These are phyloP conservation scores for Skeletonema potamos DNA, from an alignment of 108 stramenopile species.

Conservation along the genomic window DNA sequence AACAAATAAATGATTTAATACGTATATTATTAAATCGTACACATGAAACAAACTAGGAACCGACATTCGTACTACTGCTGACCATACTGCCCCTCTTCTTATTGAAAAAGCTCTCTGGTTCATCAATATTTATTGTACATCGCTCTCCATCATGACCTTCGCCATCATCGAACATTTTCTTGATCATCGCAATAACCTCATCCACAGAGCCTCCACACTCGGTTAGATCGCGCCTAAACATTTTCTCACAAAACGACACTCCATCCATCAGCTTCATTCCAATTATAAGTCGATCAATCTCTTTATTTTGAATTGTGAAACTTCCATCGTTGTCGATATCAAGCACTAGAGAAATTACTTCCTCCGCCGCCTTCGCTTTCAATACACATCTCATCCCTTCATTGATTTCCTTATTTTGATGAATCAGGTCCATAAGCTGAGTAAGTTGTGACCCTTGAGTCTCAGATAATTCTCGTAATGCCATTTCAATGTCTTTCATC, in stretches of 20 bases:
- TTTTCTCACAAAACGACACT: constrained; percentile 19
- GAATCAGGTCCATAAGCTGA: constrained; percentile 26
- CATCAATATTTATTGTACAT: constrained; percentile 30
- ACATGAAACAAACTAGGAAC: not conserved
- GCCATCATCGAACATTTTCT: constrained; percentile 12
- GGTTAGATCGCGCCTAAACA: constrained; percentile 19
- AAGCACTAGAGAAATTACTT: constrained; percentile 39
- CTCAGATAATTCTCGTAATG: constrained; percentile 23
- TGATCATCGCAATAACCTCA: constrained; percentile 35
- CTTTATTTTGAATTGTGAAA: constrained; percentile 35
- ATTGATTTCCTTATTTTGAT: constrained; percentile 46
- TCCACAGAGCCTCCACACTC: constrained; percentile 28
- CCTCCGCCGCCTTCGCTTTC: constrained; percentile 20
- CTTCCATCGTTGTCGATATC: constrained; percentile 44
- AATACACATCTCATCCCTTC: constrained; percentile 32
- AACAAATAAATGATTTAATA: not conserved
- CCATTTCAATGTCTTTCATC: constrained; percentile 38
- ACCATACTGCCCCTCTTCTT: not conserved
- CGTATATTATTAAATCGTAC: not conserved
- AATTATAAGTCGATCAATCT: constrained; percentile 43
- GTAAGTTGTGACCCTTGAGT: constrained; percentile 39
- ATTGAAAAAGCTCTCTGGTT: constrained; percentile 23
- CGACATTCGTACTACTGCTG: not conserved
- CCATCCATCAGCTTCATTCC: constrained; percentile 48
- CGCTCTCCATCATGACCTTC: not conserved